phyloP scores from a whole-genome alignment of 1,139 yeast genomes.

The Arxiozyma slooffiae region DNA sequence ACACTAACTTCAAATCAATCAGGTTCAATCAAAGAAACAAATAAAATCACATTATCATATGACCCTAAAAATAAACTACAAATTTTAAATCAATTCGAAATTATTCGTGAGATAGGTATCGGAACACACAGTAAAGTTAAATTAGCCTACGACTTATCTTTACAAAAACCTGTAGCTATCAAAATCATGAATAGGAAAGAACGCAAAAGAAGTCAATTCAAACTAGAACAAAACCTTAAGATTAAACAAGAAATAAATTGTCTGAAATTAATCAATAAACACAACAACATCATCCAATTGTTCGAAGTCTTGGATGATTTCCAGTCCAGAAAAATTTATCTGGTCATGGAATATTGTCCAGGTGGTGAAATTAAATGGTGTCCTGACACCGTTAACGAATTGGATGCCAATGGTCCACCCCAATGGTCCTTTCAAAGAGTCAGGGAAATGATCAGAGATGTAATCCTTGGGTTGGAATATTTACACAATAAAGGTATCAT shows the following conservation, averaged over 20 bases:
- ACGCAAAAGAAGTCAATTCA: conserved; percentile 13
- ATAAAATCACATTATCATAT: conserved; percentile 66
- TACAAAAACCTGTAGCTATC: conserved; percentile 76
- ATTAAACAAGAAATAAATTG: conserved; percentile 92
- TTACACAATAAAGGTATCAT: conserved; percentile 86
- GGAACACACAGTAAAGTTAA: conserved; percentile 98
- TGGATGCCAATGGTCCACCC: conserved; percentile 46
- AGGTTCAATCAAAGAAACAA: conserved; percentile 48
- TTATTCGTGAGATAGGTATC: conserved; percentile 73
- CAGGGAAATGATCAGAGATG: conserved; percentile 69
- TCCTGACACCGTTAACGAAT: conserved; percentile 30
- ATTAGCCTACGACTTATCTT: conserved; percentile 63
- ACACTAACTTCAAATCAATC: background rate
- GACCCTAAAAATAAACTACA: conserved; percentile 81
- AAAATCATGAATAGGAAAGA: conserved; percentile 78
- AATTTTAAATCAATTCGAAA: conserved; percentile 81
- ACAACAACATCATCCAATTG: conserved; percentile 77
- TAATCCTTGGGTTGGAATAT: conserved; percentile 83
- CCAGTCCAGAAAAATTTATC: conserved; percentile 70
- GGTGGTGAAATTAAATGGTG: conserved; percentile 87
- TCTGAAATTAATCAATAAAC: conserved; percentile 85
- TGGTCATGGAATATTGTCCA: conserved; percentile 82
- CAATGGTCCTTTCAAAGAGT: conserved; percentile 56
- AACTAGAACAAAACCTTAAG: conserved; percentile 8
- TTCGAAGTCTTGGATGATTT: conserved; percentile 85